Conservation (phyloP, 148 eudicot genomes). For the Agrostemma githago region DNA sequence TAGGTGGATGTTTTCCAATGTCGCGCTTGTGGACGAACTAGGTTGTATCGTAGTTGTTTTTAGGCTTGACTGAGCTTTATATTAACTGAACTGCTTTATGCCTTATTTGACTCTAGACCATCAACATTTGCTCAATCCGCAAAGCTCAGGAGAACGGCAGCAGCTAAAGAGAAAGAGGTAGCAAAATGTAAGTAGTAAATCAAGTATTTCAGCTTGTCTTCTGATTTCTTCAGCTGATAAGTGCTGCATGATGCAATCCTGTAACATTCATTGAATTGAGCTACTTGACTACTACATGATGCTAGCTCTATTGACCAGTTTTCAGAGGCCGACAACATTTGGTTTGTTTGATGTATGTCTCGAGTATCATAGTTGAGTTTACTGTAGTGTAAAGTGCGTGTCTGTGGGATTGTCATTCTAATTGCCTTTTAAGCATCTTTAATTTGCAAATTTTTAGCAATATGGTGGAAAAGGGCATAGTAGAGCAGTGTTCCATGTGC, state of each 20-base stretch:
- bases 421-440: not conserved
- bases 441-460: too few species aligned
- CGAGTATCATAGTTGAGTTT: not conserved
- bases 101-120: slow-evolving; percentile 52
- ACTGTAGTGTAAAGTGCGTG: not conserved
- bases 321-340: not conserved
- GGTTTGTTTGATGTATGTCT: slow-evolving; percentile 1
- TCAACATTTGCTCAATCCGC: slow-evolving; percentile 98
- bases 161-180: slow-evolving; percentile 87
- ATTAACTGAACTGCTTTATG: not conserved
- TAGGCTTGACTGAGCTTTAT: not conserved
- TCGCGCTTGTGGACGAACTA: too few species aligned
- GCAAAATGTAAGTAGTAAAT: slow-evolving; percentile 53
- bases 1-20: too few species aligned
- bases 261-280: too few species aligned
- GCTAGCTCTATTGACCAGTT: not conserved
- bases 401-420: not conserved
- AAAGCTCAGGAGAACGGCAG: slow-evolving; percentile 84
- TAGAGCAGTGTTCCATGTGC: too few species aligned
- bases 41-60: too few species aligned
- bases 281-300: not conserved
- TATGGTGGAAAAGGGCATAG: too few species aligned
- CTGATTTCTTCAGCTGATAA: not conserved
- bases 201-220: not conserved
- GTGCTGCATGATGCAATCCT: not conserved